These are phyloP conservation scores for Colletotrichum melonis DNA, from an alignment of 2,329 filamentous ascomycete genomes.

Conservation along the genomic window DNA sequence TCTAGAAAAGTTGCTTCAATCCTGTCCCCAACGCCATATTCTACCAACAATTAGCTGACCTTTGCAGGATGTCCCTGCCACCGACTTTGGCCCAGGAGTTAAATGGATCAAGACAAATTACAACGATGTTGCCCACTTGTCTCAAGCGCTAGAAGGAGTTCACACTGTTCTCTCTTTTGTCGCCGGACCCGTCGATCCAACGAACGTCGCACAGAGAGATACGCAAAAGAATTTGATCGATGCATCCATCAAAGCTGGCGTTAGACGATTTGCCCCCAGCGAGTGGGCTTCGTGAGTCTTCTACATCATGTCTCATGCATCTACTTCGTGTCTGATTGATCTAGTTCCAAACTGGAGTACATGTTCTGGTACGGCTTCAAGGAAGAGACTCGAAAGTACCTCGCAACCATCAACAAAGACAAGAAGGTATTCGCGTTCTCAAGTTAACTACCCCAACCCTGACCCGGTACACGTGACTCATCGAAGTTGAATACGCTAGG, in stretches of 20 bases:
- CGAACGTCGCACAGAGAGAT: slow-evolving; percentile 55
- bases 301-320: neutral
- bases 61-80: slow-evolving; percentile 39
- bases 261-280: slow-evolving; percentile 70
- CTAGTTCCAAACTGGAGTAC: slow-evolving; percentile 41
- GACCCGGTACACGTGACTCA: too few relatives aligned
- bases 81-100: slow-evolving; percentile 42
- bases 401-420: slow-evolving; percentile 61
- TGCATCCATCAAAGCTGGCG: slow-evolving; percentile 67
- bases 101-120: slow-evolving; percentile 59
- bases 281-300: slow-evolving; percentile 61
- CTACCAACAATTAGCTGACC: neutral
- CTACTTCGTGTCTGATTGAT: neutral
- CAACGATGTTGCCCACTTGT: slow-evolving; percentile 49
- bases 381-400: slow-evolving; percentile 58
- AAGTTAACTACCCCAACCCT: neutral
- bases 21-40: neutral
- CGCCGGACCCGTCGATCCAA: slow-evolving; percentile 36
- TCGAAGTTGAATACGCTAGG: slow-evolving; percentile 43
- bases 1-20: slow-evolving; percentile 54
- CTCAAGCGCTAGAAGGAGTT: slow-evolving; percentile 53
- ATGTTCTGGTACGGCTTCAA: slow-evolving; percentile 65
- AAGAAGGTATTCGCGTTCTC: slow-evolving; percentile 45
- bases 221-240: slow-evolving; percentile 68
- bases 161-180: slow-evolving; percentile 67